Conservation (phyloP, 352 stramenopile genomes). For the Phytopythium vexans region DNA sequence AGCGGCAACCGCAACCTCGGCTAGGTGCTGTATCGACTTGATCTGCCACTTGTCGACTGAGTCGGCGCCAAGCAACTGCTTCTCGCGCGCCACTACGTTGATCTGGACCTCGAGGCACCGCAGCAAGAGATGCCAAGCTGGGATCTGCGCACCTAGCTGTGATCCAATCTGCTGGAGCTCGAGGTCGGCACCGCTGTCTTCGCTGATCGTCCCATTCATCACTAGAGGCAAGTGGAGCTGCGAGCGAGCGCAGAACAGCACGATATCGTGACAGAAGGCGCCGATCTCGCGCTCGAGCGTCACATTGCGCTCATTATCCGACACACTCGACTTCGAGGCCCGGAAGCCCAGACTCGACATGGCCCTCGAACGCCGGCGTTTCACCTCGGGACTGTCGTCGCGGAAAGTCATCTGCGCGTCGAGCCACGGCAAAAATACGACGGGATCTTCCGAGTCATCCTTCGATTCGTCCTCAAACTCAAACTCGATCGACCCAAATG, state of each 20-base stretch:
- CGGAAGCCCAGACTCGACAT: constrained; percentile 36
- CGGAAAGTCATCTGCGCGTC: constrained; percentile 51
- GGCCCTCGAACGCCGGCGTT: constrained; percentile 32
- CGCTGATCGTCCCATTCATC: constrained; percentile 25
- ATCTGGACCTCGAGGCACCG: constrained; percentile 63
- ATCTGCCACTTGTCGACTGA: constrained; percentile 41
- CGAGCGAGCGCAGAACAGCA: constrained; percentile 37
- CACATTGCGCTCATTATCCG: constrained; percentile 24
- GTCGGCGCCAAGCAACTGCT: constrained; percentile 25
- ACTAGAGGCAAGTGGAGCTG: constrained; percentile 53
- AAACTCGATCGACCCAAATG: constrained; percentile 9
- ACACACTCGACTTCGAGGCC: constrained; percentile 25
- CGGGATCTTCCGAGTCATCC: constrained; percentile 29
- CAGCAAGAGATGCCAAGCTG: constrained; percentile 54
- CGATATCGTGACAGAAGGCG: constrained; percentile 57
- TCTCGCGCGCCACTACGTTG: constrained; percentile 41
- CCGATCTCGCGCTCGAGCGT: constrained; percentile 36
- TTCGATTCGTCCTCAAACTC: constrained; percentile 35
- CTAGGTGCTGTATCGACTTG: constrained; percentile 57
- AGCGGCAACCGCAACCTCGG: constrained; percentile 35
- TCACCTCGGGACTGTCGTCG: constrained; percentile 33
- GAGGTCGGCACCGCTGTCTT: constrained; percentile 36
- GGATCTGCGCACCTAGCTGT: constrained; percentile 32
- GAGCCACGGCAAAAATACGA: constrained; percentile 47
- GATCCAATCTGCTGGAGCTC: constrained; percentile 51